Percentiles rank a stretch among this genome's conserved stretches.
Evolutionary conservation across 208 protist genomes (phyloP).

Genomic region (Crithidia mellificae): DNA sequence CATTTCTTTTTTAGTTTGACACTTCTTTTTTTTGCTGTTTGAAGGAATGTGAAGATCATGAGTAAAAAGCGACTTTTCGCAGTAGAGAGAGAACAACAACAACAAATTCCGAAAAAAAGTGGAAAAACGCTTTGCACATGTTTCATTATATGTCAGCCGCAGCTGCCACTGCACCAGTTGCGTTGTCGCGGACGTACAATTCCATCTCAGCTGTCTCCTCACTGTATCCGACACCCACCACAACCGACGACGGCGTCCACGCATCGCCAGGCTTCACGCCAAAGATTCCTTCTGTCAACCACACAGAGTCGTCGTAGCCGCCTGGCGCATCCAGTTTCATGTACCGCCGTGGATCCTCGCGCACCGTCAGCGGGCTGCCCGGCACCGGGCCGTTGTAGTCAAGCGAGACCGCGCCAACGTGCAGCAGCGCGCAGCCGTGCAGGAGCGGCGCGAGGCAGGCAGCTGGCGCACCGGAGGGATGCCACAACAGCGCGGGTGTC

Average conservation of each 20-base stretch:
- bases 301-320: constrained; percentile 49
- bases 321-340: constrained; percentile 47
- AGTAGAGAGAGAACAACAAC: no score
- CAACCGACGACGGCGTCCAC: constrained; percentile 22
- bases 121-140: no score
- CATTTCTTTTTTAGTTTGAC: no score
- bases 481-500: constrained; percentile 64
- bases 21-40: no score
- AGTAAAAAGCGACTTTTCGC: no score
- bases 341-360: constrained; percentile 67
- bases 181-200: constrained; percentile 47
- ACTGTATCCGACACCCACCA: constrained; percentile 72
- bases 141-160: constrained; percentile 38
- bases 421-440: constrained; percentile 49
- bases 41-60: no score
- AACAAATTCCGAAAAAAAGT: no score
- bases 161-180: constrained; percentile 26
- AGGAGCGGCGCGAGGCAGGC: constrained; percentile 74
- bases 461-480: constrained; percentile 68
- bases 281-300: constrained; percentile 81
- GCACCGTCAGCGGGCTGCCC: constrained; percentile 41
- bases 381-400: constrained; percentile 75
- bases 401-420: constrained; percentile 58
- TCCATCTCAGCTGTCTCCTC: constrained; percentile 57
- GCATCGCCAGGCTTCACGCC: constrained; percentile 48